Evolutionary conservation across 169 alveolate genomes (phyloP).

Genomic region (Babesia divergens): DNA sequence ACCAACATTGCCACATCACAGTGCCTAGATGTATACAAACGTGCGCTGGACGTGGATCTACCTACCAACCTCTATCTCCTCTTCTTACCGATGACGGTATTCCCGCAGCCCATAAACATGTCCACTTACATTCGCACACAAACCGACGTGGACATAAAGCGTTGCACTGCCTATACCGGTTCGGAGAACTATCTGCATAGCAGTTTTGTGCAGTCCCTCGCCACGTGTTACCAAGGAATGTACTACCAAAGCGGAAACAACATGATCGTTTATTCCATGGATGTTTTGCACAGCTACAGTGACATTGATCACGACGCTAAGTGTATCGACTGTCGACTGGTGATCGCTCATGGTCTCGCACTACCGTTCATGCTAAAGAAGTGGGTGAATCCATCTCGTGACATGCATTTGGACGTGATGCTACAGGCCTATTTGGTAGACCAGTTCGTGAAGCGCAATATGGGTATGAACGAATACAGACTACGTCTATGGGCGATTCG

Average conservation of each 20-base stretch:
- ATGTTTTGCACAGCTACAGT: constrained; percentile 39
- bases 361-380: constrained; percentile 13
- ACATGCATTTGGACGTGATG: constrained; percentile 55
- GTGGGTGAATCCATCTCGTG: constrained; percentile 42
- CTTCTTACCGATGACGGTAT: constrained; percentile 29
- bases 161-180: constrained; percentile 57
- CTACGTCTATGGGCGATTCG: constrained; percentile 52
- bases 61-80: constrained; percentile 17
- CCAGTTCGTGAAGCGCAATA: constrained; percentile 42
- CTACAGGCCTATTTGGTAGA: constrained; percentile 60
- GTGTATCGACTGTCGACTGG: constrained; percentile 32
- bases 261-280: constrained; percentile 47
- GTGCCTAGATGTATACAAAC: constrained; percentile 53
- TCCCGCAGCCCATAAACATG: background rate
- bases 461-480: constrained; percentile 44
- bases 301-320: constrained; percentile 57
- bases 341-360: constrained; percentile 40
- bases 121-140: constrained; percentile 46
- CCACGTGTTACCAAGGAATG: constrained; percentile 17
- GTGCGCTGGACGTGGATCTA: constrained; percentile 5
- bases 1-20: constrained; percentile 49
- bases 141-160: constrained; percentile 28
- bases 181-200: constrained; percentile 32
- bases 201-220: constrained; percentile 30
- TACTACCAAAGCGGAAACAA: constrained; percentile 34